phyloP scores from a whole-genome alignment of 352 stramenopile genomes.

The Pythium diclinum region DNA sequence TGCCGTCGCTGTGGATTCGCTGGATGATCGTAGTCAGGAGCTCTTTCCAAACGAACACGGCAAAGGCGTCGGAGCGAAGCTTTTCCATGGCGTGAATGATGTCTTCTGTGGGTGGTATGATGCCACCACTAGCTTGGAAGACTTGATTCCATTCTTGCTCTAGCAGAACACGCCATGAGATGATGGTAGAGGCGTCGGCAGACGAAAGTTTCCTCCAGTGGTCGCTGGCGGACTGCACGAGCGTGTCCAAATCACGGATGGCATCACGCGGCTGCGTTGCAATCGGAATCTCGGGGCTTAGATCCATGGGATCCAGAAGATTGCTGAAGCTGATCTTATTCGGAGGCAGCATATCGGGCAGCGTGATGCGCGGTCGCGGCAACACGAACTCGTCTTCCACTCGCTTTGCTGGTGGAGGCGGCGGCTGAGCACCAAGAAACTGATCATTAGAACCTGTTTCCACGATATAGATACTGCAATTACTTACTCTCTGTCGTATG shows the following conservation, averaged over 20 bases:
- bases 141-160: conserved; percentile 47
- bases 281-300: not conserved
- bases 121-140: conserved; percentile 6
- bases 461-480: not conserved
- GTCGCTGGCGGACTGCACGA: not conserved
- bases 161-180: conserved; percentile 33
- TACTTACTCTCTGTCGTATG: conserved; percentile 38
- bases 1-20: conserved; percentile 3
- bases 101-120: conserved; percentile 22
- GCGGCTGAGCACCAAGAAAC: conserved; percentile 3
- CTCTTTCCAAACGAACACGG: conserved; percentile 49
- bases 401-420: conserved; percentile 24
- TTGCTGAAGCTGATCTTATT: conserved; percentile 28
- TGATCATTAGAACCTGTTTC: conserved; percentile 7
- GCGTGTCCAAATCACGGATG: not conserved
- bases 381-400: conserved; percentile 50
- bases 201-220: conserved; percentile 22
- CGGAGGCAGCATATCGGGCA: conserved; percentile 39
- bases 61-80: conserved; percentile 41
- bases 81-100: conserved; percentile 40
- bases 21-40: conserved; percentile 39
- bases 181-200: conserved; percentile 23
- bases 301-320: conserved; percentile 14
- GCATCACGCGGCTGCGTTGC: not conserved
- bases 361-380: conserved; percentile 35